Evolutionary conservation across 1,284 basidiomycete genomes (phyloP), one percentile per base, ranked within the genome.

Genomic region (Ceratorhiza oryzae-sativae): DNA sequence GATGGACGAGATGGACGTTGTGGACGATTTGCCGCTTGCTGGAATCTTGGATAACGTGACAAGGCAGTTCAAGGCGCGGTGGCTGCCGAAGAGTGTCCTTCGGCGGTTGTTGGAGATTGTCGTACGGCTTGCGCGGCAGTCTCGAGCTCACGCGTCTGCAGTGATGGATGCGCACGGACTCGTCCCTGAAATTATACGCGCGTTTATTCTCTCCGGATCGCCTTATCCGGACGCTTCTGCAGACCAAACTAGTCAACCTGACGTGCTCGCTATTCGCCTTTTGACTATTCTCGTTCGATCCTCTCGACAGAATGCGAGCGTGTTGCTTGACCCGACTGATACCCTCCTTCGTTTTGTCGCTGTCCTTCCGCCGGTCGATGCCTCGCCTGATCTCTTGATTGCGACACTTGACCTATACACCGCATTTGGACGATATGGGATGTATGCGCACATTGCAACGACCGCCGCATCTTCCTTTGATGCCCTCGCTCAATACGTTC

Each of bases 331-430:
- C 72, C 78, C 85, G 65, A 59, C 87, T 32, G 86, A 93, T 80
- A 81, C 88, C 0, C 85, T 95, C 0, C 83, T 97, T 51, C 89
- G 92, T 36, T 97, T 94, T 78, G 79, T 95, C 49, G 84, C 89
- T 0, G 82, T 86, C 30, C 83, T 87, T 8, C 89, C 90, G 0
- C 79, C 84, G 0, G 79, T 84, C 75, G 15, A 75, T 76, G 80
- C 89, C 1, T 81, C 86, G 0, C 83, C 81, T 0, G 78, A 80
- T 0, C 84, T 94, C 13, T 81, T 91, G 3, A 79, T 80, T 1
- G 80, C 81, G 23, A 90, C 90, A 0, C 81, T 97, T n/a, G 82
- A 81, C 0, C 81, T 95, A 10, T 95, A 93, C 80, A 77, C 83
- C 0, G 78, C 82, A 0, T 83, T 97, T 3, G 93, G 88, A 0